Conservation (phyloP, 2,329 filamentous ascomycete genomes). For the Paecilomyces formosus region DNA sequence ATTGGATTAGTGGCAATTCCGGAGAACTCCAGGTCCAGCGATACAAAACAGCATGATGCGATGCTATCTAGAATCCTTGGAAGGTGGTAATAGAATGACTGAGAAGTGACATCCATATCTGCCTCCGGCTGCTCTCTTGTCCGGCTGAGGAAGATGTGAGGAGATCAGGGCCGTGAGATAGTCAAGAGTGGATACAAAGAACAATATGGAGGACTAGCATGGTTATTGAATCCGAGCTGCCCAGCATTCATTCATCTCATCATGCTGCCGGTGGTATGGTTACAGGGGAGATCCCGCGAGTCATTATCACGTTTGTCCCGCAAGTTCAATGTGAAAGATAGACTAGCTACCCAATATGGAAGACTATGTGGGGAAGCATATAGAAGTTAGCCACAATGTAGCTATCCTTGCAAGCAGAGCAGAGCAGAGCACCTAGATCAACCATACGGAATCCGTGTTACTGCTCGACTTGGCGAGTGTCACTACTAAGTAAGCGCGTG, state of each 20-base stretch:
- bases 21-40: slow-evolving; percentile 61
- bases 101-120: slow-evolving; percentile 50
- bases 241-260: background rate
- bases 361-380: background rate
- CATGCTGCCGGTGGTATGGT: background rate
- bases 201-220: background rate
- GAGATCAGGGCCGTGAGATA: background rate
- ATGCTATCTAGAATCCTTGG: slow-evolving; percentile 52
- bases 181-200: background rate
- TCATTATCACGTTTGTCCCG: too few relatives aligned
- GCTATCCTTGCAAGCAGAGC: background rate
- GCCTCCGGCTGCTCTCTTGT: background rate
- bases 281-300: background rate
- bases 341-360: background rate
- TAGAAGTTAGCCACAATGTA: background rate
- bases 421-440: background rate
- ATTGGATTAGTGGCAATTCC: slow-evolving; percentile 47
- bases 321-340: background rate
- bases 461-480: too few relatives aligned
- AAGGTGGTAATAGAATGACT: slow-evolving; percentile 44
- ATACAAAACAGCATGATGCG: slow-evolving; percentile 53
- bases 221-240: background rate
- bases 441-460: too few relatives aligned
- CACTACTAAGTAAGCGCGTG: background rate
- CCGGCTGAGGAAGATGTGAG: background rate